phyloP scores from a whole-genome alignment of 129 eudicot species.

The Tanacetum coccineum region DNA sequence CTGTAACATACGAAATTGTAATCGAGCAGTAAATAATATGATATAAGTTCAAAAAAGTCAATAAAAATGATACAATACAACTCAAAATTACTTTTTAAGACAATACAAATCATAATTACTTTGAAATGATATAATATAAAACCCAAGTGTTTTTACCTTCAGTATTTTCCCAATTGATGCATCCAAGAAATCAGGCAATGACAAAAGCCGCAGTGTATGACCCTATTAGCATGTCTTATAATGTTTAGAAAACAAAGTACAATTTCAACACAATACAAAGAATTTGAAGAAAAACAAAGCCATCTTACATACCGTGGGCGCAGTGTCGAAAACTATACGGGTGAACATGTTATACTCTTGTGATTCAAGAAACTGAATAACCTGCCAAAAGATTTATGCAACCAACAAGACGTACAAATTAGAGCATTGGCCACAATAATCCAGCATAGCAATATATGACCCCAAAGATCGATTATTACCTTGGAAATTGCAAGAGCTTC shows the following conservation, averaged over 20 bases:
- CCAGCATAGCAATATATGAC: background rate
- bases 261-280: background rate
- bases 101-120: too few relatives aligned
- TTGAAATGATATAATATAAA: background rate
- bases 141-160: slow-evolving; percentile 44
- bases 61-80: background rate
- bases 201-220: slow-evolving; percentile 84
- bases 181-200: slow-evolving; percentile 96
- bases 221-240: slow-evolving; percentile 49
- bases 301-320: slow-evolving; percentile 64
- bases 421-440: background rate
- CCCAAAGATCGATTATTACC: slow-evolving; percentile 35
- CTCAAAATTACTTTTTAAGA: slow-evolving; percentile 1
- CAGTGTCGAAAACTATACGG: slow-evolving; percentile 86
- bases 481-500: slow-evolving; percentile 96
- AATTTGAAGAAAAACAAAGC: background rate
- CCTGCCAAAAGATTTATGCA: slow-evolving; percentile 43
- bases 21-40: background rate
- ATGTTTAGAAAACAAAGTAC: slow-evolving; percentile 18
- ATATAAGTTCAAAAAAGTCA: background rate
- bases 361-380: slow-evolving; percentile 81
- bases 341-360: slow-evolving; percentile 76
- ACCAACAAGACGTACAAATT: slow-evolving; percentile 10
- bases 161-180: slow-evolving; percentile 92
- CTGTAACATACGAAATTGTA: slow-evolving; percentile 42